These are phyloP conservation scores for Saksenaea oblongispora DNA, from an alignment of 371 early-diverging fungal species.

Conservation along the genomic window DNA sequence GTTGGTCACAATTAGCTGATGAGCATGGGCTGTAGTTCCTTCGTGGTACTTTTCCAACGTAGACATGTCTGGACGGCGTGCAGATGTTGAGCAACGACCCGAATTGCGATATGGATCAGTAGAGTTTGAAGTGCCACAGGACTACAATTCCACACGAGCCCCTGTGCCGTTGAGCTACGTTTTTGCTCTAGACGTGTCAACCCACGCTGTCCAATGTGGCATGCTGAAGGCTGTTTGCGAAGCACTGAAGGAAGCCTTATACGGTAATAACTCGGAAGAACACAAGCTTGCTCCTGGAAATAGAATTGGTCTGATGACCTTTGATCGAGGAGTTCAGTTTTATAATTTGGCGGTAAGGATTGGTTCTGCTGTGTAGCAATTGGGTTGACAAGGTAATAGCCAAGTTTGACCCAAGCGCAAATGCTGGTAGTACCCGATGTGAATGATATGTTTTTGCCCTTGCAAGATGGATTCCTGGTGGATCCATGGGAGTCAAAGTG, in stretches of 20 bases:
- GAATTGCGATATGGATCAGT: constrained; percentile 90
- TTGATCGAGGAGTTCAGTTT: constrained; percentile 89
- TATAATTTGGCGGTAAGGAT: constrained; percentile 82
- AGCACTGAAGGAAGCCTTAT: constrained; percentile 76
- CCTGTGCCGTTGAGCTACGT: constrained; percentile 80
- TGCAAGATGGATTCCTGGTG: constrained; percentile 90
- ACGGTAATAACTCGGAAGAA: constrained; percentile 41
- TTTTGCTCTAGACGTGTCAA: constrained; percentile 96
- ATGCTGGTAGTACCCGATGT: constrained; percentile 97
- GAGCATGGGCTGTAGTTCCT: constrained; percentile 55
- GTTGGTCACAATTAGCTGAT: neutral
- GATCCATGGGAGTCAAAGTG: constrained; percentile 77
- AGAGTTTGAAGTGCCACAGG: constrained; percentile 89
- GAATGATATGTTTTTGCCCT: constrained; percentile 90
- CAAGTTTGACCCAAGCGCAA: constrained; percentile 83
- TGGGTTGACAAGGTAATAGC: constrained; percentile 31
- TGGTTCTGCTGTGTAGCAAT: neutral
- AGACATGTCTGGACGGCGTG: constrained; percentile 92
- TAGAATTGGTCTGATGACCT: constrained; percentile 88
- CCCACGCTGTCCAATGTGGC: constrained; percentile 83
- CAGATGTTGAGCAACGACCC: constrained; percentile 85
- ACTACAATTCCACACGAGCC: constrained; percentile 62
- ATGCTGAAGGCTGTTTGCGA: constrained; percentile 73
- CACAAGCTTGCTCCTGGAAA: constrained; percentile 45
- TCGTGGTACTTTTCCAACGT: constrained; percentile 92